These are phyloP conservation scores for Aspergillus persii DNA, from an alignment of 2,329 filamentous ascomycete species.

Conservation along the genomic window DNA sequence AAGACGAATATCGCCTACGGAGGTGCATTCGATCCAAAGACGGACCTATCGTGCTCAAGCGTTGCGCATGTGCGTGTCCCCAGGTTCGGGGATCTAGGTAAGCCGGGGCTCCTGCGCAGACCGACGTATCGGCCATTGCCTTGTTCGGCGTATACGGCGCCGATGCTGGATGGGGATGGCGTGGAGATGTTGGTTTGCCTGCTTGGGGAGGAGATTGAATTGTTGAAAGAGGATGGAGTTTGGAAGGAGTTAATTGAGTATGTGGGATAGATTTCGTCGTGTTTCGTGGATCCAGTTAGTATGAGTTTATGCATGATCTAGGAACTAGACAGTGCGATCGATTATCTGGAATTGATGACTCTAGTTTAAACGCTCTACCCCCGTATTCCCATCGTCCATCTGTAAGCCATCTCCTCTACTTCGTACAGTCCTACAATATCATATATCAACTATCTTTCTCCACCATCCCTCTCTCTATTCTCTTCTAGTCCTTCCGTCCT, in stretches of 20 bases:
- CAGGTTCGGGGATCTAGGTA: conserved; percentile 11
- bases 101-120: conserved; percentile 6
- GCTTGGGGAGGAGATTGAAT: conserved; percentile 9
- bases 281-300: no score
- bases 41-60: conserved; percentile 15
- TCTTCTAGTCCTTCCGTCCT: background rate
- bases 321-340: no score
- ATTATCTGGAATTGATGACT: no score
- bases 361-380: no score
- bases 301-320: no score
- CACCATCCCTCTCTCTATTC: background rate
- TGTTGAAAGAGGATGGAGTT: conserved; percentile 4
- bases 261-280: conserved; percentile 3
- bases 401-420: no score
- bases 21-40: conserved; percentile 11
- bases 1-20: conserved; percentile 17
- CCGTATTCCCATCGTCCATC: no score
- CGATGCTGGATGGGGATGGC: background rate
- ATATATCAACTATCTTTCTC: no score
- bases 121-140: conserved; percentile 12
- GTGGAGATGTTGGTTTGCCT: conserved; percentile 16
- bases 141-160: conserved; percentile 14
- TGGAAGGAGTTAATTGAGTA: conserved; percentile 10
- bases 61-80: conserved; percentile 13
- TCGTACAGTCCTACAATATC: no score